Conservation (phyloP, 768 basidiomycete species). For the Serendipita sp. region DNA sequence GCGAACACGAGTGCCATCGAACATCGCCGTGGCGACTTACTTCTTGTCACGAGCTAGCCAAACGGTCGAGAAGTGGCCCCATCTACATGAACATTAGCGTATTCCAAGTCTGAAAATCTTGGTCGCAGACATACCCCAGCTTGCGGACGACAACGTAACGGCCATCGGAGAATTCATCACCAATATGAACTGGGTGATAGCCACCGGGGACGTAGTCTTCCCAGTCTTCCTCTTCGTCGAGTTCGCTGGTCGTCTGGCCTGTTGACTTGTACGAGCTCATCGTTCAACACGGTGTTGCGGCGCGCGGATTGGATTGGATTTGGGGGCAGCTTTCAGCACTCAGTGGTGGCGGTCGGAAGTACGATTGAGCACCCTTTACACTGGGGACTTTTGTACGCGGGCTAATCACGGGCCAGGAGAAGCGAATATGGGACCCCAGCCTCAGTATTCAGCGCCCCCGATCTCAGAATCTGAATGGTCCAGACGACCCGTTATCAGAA, state of each 20-base stretch:
- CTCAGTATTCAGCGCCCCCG: too few species aligned
- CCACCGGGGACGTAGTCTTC: slow-evolving; percentile 70
- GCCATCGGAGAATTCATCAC: slow-evolving; percentile 67
- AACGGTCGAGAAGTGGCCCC: slow-evolving; percentile 93
- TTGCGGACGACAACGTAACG: slow-evolving; percentile 81
- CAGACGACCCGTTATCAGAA: background rate
- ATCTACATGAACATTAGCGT: slow-evolving; percentile 27
- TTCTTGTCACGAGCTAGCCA: slow-evolving; percentile 71
- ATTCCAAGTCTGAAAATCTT: background rate
- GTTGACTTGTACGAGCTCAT: background rate
- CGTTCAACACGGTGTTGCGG: background rate
- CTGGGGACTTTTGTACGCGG: background rate
- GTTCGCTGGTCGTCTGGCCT: slow-evolving; percentile 1
- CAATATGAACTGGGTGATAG: slow-evolving; percentile 65
- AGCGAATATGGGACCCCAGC: background rate
- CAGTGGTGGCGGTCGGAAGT: too few species aligned
- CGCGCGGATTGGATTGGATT: background rate
- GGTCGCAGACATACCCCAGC: slow-evolving; percentile 51
- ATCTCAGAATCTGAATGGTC: background rate
- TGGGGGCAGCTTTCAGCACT: background rate
- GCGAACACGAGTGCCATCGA: background rate
- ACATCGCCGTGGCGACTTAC: slow-evolving; percentile 28
- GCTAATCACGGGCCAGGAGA: background rate
- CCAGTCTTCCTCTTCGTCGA: slow-evolving; percentile 72
- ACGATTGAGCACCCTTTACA: too few species aligned